phyloP scores from a whole-genome alignment of 257 asterid genomes.

The Linaria vulgaris region DNA sequence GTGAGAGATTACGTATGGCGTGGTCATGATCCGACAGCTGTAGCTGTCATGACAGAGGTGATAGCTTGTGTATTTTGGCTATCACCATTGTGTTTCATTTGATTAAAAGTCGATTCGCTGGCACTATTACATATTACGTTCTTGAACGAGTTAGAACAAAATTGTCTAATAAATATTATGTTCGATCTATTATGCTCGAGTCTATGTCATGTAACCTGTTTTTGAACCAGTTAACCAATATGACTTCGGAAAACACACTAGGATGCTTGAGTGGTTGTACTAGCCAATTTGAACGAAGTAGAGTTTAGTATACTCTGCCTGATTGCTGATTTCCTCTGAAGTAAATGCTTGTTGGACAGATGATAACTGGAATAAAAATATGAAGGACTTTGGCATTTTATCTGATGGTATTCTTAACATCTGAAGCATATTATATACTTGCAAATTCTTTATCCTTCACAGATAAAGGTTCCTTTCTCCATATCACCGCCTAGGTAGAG shows the following conservation, averaged over 20 bases:
- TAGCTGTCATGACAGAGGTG: too few species aligned
- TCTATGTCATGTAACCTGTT: constrained; percentile 10
- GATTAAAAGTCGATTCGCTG: constrained; percentile 4
- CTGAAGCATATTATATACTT: too few species aligned
- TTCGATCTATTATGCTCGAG: constrained; percentile 1
- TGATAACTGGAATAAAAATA: not conserved
- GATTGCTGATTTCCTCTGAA: too few species aligned
- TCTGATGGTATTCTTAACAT: too few species aligned
- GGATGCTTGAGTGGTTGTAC: not conserved
- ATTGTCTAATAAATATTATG: constrained; percentile 13
- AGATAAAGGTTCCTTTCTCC: too few species aligned
- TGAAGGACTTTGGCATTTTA: too few species aligned
- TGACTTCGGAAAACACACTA: not conserved
- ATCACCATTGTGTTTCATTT: constrained; percentile 13
- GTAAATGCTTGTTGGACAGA: too few species aligned
- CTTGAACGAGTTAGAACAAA: constrained; percentile 11
- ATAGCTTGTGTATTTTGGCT: constrained; percentile 25
- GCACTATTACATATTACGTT: not conserved
- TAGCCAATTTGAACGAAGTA: not conserved
- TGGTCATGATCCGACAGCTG: too few species aligned
- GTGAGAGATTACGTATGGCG: too few species aligned
- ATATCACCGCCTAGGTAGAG: too few species aligned
- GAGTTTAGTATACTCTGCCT: not conserved
- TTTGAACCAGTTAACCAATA: constrained; percentile 1
- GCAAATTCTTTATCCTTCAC: too few species aligned